Percentiles rank a stretch among this genome's conserved stretches.
Conservation (phyloP, 208 protist species). For the Blechomonas ayalai region DNA sequence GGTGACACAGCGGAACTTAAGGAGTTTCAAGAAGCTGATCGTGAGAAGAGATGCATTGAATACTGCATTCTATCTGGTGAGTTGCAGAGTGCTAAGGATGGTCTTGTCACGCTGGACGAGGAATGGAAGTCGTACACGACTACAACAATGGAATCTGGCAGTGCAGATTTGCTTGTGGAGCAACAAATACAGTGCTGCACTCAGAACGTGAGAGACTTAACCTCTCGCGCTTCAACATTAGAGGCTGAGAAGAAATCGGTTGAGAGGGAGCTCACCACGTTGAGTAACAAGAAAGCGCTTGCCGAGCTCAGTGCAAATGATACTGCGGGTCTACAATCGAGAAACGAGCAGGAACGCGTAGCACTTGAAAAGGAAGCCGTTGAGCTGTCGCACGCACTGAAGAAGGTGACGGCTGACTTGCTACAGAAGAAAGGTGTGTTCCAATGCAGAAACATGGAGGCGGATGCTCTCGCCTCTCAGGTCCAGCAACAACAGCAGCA, state of each 20-base stretch:
- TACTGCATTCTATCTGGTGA: constrained; percentile 86
- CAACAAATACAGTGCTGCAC: constrained; percentile 26
- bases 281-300: constrained; percentile 59
- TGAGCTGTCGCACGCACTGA: constrained; percentile 35
- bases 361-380: constrained; percentile 47
- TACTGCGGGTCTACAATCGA: constrained; percentile 20
- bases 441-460: constrained; percentile 17
- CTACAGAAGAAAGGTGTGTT: constrained; percentile 25
- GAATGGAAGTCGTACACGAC: constrained; percentile 34
- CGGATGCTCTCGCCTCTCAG: constrained; percentile 22
- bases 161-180: constrained; percentile 33
- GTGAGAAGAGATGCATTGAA: constrained; percentile 86
- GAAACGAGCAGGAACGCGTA: constrained; percentile 36
- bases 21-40: constrained; percentile 89
- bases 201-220: constrained; percentile 27
- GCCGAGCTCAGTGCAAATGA: constrained; percentile 55
- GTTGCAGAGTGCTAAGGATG: constrained; percentile 44
- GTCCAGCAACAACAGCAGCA: constrained; percentile 34
- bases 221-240: constrained; percentile 28
- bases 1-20: constrained; percentile 93
- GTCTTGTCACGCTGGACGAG: constrained; percentile 40
- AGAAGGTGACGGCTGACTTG: constrained; percentile 18
- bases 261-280: constrained; percentile 38
- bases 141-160: constrained; percentile 32
- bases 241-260: constrained; percentile 44